These are phyloP conservation scores for Abortiporus biennis DNA, from an alignment of 1,284 basidiomycete species.

Conservation along the genomic window DNA sequence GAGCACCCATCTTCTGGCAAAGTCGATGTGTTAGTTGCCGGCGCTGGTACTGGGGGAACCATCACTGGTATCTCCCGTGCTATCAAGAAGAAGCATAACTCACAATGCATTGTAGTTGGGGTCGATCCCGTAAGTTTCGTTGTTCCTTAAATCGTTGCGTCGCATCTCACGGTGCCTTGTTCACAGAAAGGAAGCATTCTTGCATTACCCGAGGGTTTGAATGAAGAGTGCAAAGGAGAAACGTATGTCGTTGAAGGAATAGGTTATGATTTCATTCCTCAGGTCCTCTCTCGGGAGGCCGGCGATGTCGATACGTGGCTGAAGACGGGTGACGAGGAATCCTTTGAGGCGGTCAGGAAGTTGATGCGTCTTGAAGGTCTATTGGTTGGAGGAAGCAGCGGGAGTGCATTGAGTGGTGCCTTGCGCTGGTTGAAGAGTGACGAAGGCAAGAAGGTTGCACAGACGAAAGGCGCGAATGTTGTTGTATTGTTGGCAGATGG, in stretches of 20 bases:
- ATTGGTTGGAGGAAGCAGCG: constrained; percentile 89
- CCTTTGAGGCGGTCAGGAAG: constrained; percentile 71
- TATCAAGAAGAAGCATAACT: constrained; percentile 74
- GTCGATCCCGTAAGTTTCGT: constrained; percentile 76
- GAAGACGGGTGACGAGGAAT: constrained; percentile 80
- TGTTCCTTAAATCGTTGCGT: background rate
- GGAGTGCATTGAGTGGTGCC: constrained; percentile 77
- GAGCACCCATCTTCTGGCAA: constrained; percentile 55
- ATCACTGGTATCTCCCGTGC: constrained; percentile 84
- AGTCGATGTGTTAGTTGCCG: constrained; percentile 83
- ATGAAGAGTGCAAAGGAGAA: constrained; percentile 42
- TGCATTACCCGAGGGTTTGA: constrained; percentile 55
- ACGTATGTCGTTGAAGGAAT: constrained; percentile 90
- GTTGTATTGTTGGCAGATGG: constrained; percentile 89
- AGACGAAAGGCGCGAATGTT: constrained; percentile 77
- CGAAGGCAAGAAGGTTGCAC: constrained; percentile 62
- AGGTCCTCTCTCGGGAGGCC: constrained; percentile 61
- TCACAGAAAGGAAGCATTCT: constrained; percentile 83
- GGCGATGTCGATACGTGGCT: constrained; percentile 70
- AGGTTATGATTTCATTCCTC: constrained; percentile 89
- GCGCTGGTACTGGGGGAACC: constrained; percentile 94
- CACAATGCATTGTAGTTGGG: constrained; percentile 71
- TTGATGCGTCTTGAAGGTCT: constrained; percentile 89
- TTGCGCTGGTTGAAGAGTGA: constrained; percentile 73
- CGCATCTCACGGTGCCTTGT: background rate